phyloP scores from a whole-genome alignment of 2,329 filamentous ascomycete genomes.

The Trichoderma koningii region DNA sequence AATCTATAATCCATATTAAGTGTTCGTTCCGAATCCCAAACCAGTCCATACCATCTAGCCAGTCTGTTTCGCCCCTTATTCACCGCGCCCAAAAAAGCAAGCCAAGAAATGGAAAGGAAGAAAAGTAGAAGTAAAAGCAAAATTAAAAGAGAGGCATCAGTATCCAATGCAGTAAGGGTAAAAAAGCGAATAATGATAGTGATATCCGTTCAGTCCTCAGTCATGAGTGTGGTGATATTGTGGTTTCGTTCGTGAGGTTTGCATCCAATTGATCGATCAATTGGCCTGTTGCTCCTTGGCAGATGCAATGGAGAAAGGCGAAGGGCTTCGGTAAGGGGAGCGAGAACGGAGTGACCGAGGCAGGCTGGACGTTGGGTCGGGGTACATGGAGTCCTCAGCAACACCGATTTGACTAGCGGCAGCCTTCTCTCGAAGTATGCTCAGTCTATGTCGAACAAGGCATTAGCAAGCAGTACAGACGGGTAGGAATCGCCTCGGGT shows the following conservation, averaged over 20 bases:
- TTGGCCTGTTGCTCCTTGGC: slow-evolving; percentile 13
- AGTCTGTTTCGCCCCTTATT: slow-evolving; percentile 10
- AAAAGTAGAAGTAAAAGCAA: background rate
- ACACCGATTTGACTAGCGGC: slow-evolving; percentile 53
- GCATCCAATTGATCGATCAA: background rate
- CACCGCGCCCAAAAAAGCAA: background rate
- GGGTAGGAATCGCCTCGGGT: background rate
- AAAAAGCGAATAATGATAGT: background rate
- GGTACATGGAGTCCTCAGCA: slow-evolving; percentile 39
- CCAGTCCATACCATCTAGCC: slow-evolving; percentile 3
- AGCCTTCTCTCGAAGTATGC: slow-evolving; percentile 55
- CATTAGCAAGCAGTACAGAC: slow-evolving; percentile 1
- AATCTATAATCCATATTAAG: slow-evolving; percentile 19
- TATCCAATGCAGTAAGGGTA: background rate
- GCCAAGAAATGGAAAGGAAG: background rate
- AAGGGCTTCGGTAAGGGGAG: slow-evolving; percentile 24
- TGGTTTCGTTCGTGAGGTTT: slow-evolving; percentile 6
- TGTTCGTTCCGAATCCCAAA: background rate
- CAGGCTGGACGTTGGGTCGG: slow-evolving; percentile 32
- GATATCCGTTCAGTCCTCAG: slow-evolving; percentile 7
- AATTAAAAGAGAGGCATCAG: background rate
- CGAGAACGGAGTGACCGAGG: slow-evolving; percentile 20
- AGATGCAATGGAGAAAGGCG: slow-evolving; percentile 20
- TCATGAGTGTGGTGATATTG: slow-evolving; percentile 4
- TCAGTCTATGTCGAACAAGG: slow-evolving; percentile 42